phyloP scores from a whole-genome alignment of 2,329 filamentous ascomycete genomes.

The Ophiostoma perfectum region DNA sequence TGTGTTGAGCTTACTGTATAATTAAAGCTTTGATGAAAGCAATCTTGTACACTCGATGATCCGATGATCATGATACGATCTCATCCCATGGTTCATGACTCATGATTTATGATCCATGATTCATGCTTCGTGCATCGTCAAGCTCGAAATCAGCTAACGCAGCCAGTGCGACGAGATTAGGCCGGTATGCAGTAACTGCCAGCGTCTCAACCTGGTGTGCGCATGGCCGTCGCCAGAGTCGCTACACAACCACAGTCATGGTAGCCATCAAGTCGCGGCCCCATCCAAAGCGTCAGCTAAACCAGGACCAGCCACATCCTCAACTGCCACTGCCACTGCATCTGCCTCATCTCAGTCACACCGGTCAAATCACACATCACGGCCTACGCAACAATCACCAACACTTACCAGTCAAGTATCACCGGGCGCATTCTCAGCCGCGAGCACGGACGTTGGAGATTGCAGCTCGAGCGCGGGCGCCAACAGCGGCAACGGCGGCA shows the following conservation, averaged over 20 bases:
- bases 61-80: too few species aligned
- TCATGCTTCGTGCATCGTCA: not conserved
- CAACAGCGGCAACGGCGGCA: conserved; percentile 6
- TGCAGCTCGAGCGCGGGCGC: not conserved
- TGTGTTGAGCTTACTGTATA: too few species aligned
- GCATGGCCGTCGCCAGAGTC: conserved; percentile 25
- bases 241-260: not conserved
- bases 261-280: not conserved
- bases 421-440: conserved; percentile 9
- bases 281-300: not conserved
- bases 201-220: conserved; percentile 28
- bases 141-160: not conserved
- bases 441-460: conserved; percentile 14
- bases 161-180: conserved; percentile 29
- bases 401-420: conserved; percentile 2
- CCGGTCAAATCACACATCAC: not conserved
- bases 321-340: not conserved
- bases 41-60: too few species aligned
- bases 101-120: not conserved
- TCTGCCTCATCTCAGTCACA: conserved; percentile 3
- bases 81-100: too few species aligned
- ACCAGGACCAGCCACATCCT: not conserved
- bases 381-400: not conserved
- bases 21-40: too few species aligned
- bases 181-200: conserved; percentile 30